Evolutionary conservation across 1,284 basidiomycete species (phyloP).

Genomic region (Fomitopsis betulina): DNA sequence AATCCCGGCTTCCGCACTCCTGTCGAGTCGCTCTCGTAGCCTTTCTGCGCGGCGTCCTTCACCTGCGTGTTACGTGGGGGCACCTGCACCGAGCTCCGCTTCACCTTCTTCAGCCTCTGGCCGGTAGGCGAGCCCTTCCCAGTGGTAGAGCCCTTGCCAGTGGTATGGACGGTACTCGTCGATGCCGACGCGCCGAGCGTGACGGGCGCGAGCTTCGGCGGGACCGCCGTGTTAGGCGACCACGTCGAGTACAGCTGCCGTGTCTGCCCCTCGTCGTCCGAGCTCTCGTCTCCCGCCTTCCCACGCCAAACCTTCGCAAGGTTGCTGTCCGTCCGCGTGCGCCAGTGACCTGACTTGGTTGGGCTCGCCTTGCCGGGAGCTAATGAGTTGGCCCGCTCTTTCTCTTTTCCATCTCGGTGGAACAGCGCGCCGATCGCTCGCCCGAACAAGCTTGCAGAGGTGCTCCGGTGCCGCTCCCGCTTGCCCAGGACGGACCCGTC

Average conservation of each 20-base stretch:
- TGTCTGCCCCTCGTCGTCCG: conserved; percentile 27
- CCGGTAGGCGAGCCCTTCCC: neutral
- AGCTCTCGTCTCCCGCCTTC: conserved; percentile 24
- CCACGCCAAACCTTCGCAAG: conserved; percentile 27
- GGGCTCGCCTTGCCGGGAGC: conserved; percentile 7
- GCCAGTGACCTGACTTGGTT: conserved; percentile 28
- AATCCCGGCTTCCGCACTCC: conserved; percentile 13
- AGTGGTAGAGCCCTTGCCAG: neutral
- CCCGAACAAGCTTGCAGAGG: conserved; percentile 19
- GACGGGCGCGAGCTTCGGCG: neutral
- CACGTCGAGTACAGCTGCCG: conserved; percentile 5
- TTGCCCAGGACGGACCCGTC: conserved; percentile 7
- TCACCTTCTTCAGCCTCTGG: conserved; percentile 22
- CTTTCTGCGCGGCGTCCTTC: conserved; percentile 14
- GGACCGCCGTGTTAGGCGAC: neutral
- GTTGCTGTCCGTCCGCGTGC: conserved; percentile 47
- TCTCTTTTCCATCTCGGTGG: conserved; percentile 11
- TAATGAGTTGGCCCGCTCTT: conserved; percentile 5
- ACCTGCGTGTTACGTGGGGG: conserved; percentile 9
- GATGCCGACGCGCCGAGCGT: neutral
- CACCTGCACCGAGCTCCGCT: conserved; percentile 19
- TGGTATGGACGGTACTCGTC: neutral
- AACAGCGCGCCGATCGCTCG: conserved; percentile 25
- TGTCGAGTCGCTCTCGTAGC: conserved; percentile 28
- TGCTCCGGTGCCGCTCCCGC: conserved; percentile 16